Evolutionary conservation across 2,329 filamentous ascomycete genomes (phyloP).

Genomic region (Colletotrichum lini): DNA sequence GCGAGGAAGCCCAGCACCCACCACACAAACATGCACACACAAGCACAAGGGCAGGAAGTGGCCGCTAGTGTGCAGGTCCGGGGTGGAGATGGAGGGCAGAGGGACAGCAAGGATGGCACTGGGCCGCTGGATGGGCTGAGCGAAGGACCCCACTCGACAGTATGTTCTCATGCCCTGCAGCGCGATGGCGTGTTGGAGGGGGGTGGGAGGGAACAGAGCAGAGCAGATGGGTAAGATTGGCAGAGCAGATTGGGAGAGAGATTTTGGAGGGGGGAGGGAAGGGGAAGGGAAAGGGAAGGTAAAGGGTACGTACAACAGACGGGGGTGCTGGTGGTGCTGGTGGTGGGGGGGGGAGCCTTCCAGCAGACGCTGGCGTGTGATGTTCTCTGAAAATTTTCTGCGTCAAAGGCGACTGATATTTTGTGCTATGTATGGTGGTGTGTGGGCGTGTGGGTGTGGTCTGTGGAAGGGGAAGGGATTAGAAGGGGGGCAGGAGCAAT

Average conservation of each 20-base stretch:
- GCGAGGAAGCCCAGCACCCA: constrained; percentile 20
- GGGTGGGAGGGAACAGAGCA: constrained; percentile 1
- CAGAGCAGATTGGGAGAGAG: constrained; percentile 12
- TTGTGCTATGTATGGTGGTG: constrained; percentile 10
- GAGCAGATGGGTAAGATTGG: constrained; percentile 23
- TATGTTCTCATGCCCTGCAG: constrained; percentile 39
- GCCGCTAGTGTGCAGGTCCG: constrained; percentile 33
- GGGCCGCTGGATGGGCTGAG: constrained; percentile 39
- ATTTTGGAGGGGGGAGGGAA: constrained; percentile 2
- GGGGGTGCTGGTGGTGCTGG: not conserved
- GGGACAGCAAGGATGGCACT: constrained; percentile 37
- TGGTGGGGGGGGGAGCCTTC: constrained; percentile 7
- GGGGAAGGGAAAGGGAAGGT: not conserved
- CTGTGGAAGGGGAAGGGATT: not conserved
- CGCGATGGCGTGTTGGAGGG: constrained; percentile 31
- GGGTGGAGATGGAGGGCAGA: constrained; percentile 39
- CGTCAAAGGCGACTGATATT: constrained; percentile 38
- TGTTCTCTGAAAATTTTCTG: constrained; percentile 39
- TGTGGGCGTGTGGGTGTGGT: not conserved
- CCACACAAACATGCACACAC: constrained; percentile 30
- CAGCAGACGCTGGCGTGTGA: constrained; percentile 37
- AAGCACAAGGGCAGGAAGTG: constrained; percentile 39
- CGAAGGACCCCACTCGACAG: constrained; percentile 27
- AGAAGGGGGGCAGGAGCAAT: not conserved
- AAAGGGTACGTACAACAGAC: constrained; percentile 2